A percentile compares a stretch with the other conserved stretches of the same genome.
Evolutionary conservation across 139 green algal species (phyloP).

Genomic region (Tetraselmis chui): DNA sequence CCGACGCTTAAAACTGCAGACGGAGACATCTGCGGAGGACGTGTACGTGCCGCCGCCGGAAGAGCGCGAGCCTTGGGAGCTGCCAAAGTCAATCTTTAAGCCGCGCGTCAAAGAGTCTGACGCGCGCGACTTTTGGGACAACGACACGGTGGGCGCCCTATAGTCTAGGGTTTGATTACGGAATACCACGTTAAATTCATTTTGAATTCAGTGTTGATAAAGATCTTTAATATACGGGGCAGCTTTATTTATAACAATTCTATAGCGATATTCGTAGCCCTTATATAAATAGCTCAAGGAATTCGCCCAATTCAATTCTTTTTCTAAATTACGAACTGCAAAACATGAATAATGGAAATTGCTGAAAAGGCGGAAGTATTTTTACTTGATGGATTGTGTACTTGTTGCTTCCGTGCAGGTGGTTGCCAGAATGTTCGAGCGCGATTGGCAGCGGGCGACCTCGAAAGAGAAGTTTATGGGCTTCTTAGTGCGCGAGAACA

Average conservation of each 20-base stretch:
- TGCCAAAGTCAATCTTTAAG: conserved; percentile 66
- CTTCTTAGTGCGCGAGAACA: conserved; percentile 59
- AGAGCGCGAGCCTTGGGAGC: conserved; percentile 49
- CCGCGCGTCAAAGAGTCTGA: conserved; percentile 52
- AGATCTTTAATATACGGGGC: too few species aligned
- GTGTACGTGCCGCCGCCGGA: conserved; percentile 25
- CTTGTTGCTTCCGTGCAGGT: conserved; percentile 19
- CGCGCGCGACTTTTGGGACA: conserved; percentile 46
- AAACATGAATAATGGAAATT: too few species aligned
- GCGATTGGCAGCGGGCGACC: conserved; percentile 51
- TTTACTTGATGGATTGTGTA: neutral
- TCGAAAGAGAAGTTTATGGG: conserved; percentile 68
- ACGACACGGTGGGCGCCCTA: conserved; percentile 21
- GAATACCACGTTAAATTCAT: neutral
- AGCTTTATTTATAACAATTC: too few species aligned
- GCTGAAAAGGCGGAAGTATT: too few species aligned
- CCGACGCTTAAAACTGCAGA: conserved; percentile 25
- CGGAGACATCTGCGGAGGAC: conserved; percentile 33
- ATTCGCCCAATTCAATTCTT: too few species aligned
- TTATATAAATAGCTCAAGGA: too few species aligned
- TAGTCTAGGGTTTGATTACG: neutral
- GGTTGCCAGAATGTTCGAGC: conserved; percentile 60
- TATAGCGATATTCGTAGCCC: too few species aligned
- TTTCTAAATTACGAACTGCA: too few species aligned
- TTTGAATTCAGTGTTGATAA: too few species aligned